phyloP scores from a whole-genome alignment of 495 filamentous ascomycete genomes.

The Talaromyces adpressus region DNA sequence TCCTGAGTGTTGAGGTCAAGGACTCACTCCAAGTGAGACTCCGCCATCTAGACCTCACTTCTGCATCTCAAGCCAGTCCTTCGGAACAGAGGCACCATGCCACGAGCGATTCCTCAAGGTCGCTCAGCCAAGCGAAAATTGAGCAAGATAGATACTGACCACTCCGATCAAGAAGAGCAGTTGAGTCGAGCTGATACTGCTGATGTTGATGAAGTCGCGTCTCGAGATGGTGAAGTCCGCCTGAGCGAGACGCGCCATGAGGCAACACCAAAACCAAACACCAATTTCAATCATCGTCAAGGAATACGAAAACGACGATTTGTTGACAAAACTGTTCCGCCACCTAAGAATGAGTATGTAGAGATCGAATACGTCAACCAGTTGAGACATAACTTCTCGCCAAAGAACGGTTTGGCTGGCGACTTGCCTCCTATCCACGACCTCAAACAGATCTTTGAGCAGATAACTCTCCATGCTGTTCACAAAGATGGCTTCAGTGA shows the following conservation, averaged over 20 bases:
- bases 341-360: neutral
- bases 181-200: neutral
- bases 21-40: neutral
- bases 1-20: neutral
- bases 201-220: neutral
- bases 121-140: neutral
- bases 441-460: slow-evolving; percentile 42
- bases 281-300: neutral
- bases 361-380: slow-evolving; percentile 8
- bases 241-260: neutral
- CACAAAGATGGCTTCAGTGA: slow-evolving; percentile 21
- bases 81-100: neutral
- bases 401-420: slow-evolving; percentile 16
- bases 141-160: neutral
- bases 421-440: slow-evolving; percentile 37
- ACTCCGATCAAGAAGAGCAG: neutral
- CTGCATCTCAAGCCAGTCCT: neutral
- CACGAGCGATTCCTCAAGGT: neutral
- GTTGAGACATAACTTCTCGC: slow-evolving; percentile 2
- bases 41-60: neutral
- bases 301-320: neutral
- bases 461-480: slow-evolving; percentile 35
- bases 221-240: neutral
- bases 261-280: neutral
- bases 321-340: neutral